Evolutionary conservation across 1,139 yeast genomes (phyloP).

Genomic region (Lodderomyces margitis): DNA sequence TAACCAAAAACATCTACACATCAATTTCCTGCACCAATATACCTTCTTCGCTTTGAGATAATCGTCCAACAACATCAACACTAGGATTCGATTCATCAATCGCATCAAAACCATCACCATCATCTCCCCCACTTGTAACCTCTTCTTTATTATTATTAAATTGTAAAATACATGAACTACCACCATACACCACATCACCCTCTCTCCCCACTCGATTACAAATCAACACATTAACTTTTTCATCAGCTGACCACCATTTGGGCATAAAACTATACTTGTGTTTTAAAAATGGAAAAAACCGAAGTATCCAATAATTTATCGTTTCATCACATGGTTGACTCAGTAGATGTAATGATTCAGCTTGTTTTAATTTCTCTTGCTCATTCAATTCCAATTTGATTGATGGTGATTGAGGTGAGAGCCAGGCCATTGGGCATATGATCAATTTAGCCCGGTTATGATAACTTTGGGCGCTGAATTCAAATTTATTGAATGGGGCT

Average conservation of each 20-base stretch:
- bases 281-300: conserved; percentile 63
- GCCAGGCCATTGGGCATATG: conserved; percentile 88
- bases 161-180: conserved; percentile 58
- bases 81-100: conserved; percentile 42
- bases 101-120: conserved; percentile 18
- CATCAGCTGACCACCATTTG: conserved; percentile 17
- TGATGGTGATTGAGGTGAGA: conserved; percentile 55
- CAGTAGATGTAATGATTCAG: conserved; percentile 4
- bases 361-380: conserved; percentile 5
- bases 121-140: conserved; percentile 9
- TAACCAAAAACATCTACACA: no score
- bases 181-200: conserved; percentile 67
- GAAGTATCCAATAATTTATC: conserved; percentile 63
- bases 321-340: conserved; percentile 26
- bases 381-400: conserved; percentile 15
- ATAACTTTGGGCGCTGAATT: conserved; percentile 60
- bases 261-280: conserved; percentile 35
- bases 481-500: conserved; percentile 74
- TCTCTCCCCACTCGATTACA: conserved; percentile 80
- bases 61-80: conserved; percentile 51
- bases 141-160: conserved; percentile 36
- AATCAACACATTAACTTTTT: conserved; percentile 40
- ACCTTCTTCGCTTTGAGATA: conserved; percentile 66
- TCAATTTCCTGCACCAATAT: conserved; percentile 57
- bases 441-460: conserved; percentile 52